Percentiles rank a stretch among this genome's conserved stretches.
Evolutionary conservation across 345 rosid species (phyloP).

Genomic region (Microthlaspi erraticum): DNA sequence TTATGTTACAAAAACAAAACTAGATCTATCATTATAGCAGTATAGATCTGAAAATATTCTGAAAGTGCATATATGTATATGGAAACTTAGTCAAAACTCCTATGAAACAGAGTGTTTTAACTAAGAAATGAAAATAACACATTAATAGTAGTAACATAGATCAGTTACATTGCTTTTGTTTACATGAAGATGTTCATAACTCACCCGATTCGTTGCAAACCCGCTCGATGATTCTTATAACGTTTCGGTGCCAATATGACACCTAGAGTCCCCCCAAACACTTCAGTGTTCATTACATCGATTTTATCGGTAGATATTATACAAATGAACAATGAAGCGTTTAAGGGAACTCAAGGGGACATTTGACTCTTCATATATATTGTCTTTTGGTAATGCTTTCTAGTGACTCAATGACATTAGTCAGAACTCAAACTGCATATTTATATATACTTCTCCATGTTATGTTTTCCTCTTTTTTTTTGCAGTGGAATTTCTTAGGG

Average conservation of each 20-base stretch:
- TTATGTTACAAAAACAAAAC: no score
- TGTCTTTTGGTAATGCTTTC: slow-evolving; percentile 6
- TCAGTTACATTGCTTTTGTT: neutral
- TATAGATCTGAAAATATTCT: neutral
- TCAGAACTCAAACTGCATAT: slow-evolving; percentile 4
- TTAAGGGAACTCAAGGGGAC: slow-evolving; percentile 46
- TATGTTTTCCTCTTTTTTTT: neutral
- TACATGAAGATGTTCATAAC: neutral
- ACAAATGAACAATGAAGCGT: slow-evolving; percentile 44
- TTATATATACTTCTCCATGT: slow-evolving; percentile 25
- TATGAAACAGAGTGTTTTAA: neutral
- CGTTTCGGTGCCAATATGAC: slow-evolving; percentile 23
- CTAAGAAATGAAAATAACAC: neutral
- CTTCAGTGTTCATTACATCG: slow-evolving; percentile 39
- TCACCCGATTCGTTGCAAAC: neutral
- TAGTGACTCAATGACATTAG: slow-evolving; percentile 12
- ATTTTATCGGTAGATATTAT: neutral
- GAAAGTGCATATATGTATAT: neutral
- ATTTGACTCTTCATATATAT: slow-evolving; percentile 21
- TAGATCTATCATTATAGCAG: neutral
- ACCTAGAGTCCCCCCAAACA: slow-evolving; percentile 48
- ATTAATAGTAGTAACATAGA: neutral
- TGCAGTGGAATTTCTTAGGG: neutral
- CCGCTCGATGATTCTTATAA: neutral
- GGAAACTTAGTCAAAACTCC: neutral